Percentiles rank a stretch among this genome's conserved stretches.
Conservation (phyloP, 371 early-diverging fungal species). For the Mortierella sp. region DNA sequence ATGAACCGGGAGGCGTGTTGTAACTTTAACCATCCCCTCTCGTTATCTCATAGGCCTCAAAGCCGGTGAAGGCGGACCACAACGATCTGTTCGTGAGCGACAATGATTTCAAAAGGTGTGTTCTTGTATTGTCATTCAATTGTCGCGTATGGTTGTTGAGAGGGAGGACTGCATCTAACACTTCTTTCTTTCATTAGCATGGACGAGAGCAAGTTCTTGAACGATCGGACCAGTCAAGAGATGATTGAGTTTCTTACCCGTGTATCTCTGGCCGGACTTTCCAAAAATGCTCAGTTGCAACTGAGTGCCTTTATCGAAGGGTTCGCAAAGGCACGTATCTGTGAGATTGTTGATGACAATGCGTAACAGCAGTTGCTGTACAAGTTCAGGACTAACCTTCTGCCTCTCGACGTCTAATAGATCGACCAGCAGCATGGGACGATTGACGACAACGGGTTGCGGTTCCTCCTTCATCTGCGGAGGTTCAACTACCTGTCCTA, state of each 20-base stretch:
- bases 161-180: slow-evolving; percentile 12
- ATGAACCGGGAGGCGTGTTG: not conserved
- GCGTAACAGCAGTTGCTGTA: not conserved
- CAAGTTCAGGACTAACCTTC: not conserved
- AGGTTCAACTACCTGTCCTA: slow-evolving; percentile 72
- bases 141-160: too few relatives aligned
- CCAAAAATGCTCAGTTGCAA: slow-evolving; percentile 39
- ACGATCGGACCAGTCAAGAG: slow-evolving; percentile 46
- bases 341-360: not conserved
- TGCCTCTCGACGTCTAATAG: slow-evolving; percentile 57
- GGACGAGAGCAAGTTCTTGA: slow-evolving; percentile 61
- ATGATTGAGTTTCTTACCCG: slow-evolving; percentile 56
- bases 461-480: slow-evolving; percentile 82
- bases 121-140: not conserved
- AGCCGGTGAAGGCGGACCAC: slow-evolving; percentile 36
- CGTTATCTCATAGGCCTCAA: slow-evolving; percentile 26
- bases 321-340: slow-evolving; percentile 26
- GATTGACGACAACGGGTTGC: slow-evolving; percentile 91
- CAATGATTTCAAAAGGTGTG: slow-evolving; percentile 34
- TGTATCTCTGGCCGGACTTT: slow-evolving; percentile 41
- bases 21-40: not conserved
- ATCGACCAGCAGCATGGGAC: slow-evolving; percentile 77
- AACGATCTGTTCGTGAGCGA: slow-evolving; percentile 41
- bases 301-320: slow-evolving; percentile 50
- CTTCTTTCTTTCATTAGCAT: slow-evolving; percentile 54